A percentile compares a stretch with the other conserved stretches of the same genome.
Conservation (phyloP, 305 asterid species). For the Solanum hybrid region DNA sequence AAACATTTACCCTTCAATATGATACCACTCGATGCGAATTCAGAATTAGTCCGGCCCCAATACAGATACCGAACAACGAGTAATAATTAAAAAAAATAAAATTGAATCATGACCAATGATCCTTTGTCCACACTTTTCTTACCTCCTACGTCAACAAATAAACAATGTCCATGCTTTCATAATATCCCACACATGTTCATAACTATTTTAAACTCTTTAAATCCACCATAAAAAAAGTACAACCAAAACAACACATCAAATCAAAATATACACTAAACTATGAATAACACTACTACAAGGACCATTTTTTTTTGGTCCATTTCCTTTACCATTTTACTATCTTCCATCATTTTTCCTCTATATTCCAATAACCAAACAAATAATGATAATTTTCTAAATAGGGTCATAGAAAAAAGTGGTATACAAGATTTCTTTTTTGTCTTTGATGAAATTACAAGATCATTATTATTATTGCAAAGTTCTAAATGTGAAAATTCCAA, state of each 20-base stretch:
- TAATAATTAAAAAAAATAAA: not conserved
- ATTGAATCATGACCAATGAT: not conserved
- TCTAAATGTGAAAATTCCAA: constrained; percentile 21
- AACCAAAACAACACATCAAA: not conserved
- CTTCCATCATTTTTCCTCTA: constrained; percentile 30
- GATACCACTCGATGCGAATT: accelerated
- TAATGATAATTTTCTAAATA: constrained; percentile 8
- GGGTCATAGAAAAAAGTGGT: constrained; percentile 18
- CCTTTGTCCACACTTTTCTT: constrained; percentile 35
- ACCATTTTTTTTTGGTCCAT: constrained; percentile 38
- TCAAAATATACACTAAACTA: constrained; percentile 17
- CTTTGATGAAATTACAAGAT: constrained; percentile 11
- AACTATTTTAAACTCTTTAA: constrained; percentile 3
- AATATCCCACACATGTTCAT: constrained; percentile 10
- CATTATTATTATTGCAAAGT: not conserved
- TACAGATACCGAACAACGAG: accelerated
- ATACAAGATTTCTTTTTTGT: constrained; percentile 14
- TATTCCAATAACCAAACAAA: constrained; percentile 3
- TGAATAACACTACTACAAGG: constrained; percentile 26
- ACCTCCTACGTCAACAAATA: constrained; percentile 40
- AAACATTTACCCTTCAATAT: not conserved
- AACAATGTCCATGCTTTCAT: not conserved
- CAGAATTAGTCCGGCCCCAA: accelerated
- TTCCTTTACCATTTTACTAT: constrained; percentile 29
- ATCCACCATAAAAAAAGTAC: not conserved